Percentiles rank a stretch among this genome's conserved stretches.
Evolutionary conservation across 331 rosid species (phyloP).

Genomic region (Dryas integrifolia): DNA sequence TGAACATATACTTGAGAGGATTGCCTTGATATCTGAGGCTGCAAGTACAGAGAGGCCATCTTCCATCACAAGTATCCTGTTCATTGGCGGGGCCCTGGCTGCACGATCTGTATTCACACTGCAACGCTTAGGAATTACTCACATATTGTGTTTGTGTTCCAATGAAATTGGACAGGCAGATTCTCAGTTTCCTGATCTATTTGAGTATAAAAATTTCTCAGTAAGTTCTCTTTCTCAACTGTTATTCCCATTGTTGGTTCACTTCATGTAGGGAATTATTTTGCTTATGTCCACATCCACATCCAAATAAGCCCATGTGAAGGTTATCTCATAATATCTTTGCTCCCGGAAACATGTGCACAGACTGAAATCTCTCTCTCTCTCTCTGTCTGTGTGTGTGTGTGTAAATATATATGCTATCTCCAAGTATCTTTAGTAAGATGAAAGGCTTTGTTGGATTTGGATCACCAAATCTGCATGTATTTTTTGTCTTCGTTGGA

Average conservation of each 20-base stretch:
- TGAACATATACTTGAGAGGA: conserved; percentile 94
- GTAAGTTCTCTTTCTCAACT: conserved; percentile 40
- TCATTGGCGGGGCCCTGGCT: conserved; percentile 90
- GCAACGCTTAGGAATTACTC: conserved; percentile 78
- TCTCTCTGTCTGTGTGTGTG: too few species aligned
- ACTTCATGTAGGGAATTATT: conserved; percentile 2
- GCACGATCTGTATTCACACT: conserved; percentile 89
- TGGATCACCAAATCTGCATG: background rate
- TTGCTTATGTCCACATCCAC: background rate
- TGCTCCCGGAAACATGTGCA: background rate
- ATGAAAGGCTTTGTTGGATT: background rate
- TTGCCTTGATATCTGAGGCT: conserved; percentile 85
- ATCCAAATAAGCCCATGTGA: background rate
- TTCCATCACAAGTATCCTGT: conserved; percentile 57
- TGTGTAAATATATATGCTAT: too few species aligned
- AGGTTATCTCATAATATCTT: background rate
- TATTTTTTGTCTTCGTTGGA: background rate
- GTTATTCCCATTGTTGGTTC: conserved; percentile 11
- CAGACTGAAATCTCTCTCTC: background rate
- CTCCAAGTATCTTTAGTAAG: background rate
- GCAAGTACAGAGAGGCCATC: conserved; percentile 93
- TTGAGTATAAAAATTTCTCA: conserved; percentile 73
- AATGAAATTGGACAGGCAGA: conserved; percentile 97
- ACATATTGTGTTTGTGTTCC: conserved; percentile 82
- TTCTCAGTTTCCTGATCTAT: conserved; percentile 79